These are phyloP conservation scores for Hypoxylon lienhwacheense DNA, from an alignment of 495 filamentous ascomycete genomes.

Conservation along the genomic window DNA sequence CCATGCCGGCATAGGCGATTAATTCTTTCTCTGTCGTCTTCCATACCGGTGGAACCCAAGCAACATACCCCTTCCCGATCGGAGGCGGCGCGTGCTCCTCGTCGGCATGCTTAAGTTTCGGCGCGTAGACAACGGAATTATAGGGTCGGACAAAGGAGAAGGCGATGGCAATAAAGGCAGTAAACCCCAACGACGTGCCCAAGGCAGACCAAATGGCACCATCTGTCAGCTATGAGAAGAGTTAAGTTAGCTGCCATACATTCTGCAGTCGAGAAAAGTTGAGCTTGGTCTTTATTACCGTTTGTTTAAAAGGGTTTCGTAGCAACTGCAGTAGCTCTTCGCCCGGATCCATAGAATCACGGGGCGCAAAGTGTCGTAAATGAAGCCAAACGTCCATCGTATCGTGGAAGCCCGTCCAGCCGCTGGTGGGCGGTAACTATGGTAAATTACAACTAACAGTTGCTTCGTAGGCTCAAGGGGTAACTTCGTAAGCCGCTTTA, in stretches of 20 bases:
- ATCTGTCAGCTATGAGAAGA: constrained; percentile 38
- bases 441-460: constrained; percentile 1
- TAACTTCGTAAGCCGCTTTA: neutral
- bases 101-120: constrained; percentile 90
- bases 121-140: constrained; percentile 89
- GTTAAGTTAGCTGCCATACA: constrained; percentile 13
- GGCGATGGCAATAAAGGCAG: constrained; percentile 67
- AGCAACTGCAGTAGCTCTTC: constrained; percentile 48
- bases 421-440: constrained; percentile 3
- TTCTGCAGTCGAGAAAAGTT: neutral
- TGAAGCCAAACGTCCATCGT: constrained; percentile 36
- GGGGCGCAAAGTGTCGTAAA: constrained; percentile 20
- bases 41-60: constrained; percentile 80
- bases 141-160: constrained; percentile 92
- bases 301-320: constrained; percentile 51
- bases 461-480: neutral
- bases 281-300: constrained; percentile 37
- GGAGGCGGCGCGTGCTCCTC: constrained; percentile 91
- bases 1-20: constrained; percentile 78
- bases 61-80: constrained; percentile 79
- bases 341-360: constrained; percentile 34
- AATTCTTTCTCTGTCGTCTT: constrained; percentile 73
- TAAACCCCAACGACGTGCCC: constrained; percentile 77
- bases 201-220: constrained; percentile 77
- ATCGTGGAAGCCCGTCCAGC: constrained; percentile 14